Base-by-base conservation (phyloP, 306 rosid species). In the Lathyrus sativus region DNA sequence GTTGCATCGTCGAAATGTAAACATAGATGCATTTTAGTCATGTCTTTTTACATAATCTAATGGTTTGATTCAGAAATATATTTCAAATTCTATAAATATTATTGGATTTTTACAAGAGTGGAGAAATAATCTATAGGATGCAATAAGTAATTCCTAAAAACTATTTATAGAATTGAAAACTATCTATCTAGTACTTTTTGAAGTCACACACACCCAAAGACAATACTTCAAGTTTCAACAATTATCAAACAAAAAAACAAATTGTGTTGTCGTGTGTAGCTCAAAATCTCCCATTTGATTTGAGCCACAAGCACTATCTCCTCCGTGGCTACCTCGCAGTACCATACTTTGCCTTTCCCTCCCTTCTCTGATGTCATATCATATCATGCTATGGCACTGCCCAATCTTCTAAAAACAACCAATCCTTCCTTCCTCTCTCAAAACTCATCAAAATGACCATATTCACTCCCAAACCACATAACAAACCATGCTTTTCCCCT, bases 401-500 rank as follows among this genome's bases (percentile, higher is more conserved):
- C 29, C 29, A 50, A 24, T 33, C 49, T 71, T 38, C 62, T 22
- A 4, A 46, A 49, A 12, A 43, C 48, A 48, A 17, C 44, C 35
- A 22, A 12, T 64, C 11, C 50, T 51, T 4, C 9, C 7, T 41
- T 26, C 2, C 45, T 56, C 33, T 1, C 3, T n/a, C 6, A 42
- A n/a, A 5, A 87, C 6, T 53, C 59, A 3, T n/a, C 4, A 42
- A n/a, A 5, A 92, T 92, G 98, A 84, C 86, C 55, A 84, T 56
- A 19, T 72, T 86, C 76, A 72, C 88, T 0, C 72, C 81, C 57
- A 65, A 76, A 59, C 78, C 86, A 37, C 77, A 86, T 54, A 76
- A 56, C 39, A 76, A 58, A 71, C 72, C 67, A 0, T 45, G 46
- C 67, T 77, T 68, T 75, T 28, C 41, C 39, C 19, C 61, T 4